phyloP scores from a whole-genome alignment of 2,329 filamentous ascomycete genomes.

The Monosporascus sp. region DNA sequence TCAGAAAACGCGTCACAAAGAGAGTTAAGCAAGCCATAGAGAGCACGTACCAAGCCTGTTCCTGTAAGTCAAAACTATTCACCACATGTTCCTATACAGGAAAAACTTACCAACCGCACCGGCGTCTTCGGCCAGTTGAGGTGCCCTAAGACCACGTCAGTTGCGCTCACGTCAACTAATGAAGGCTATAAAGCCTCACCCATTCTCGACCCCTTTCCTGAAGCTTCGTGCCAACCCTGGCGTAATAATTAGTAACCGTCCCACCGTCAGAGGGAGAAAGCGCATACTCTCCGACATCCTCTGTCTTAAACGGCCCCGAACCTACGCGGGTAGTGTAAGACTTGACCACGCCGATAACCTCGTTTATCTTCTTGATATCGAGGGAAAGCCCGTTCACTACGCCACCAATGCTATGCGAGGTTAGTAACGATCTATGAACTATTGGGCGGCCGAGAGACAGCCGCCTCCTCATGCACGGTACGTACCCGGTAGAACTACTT shows the following conservation, averaged over 20 bases:
- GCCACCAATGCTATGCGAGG: too few relatives aligned
- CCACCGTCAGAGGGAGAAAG: too few relatives aligned
- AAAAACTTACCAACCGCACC: constrained; percentile 32
- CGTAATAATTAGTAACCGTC: neutral
- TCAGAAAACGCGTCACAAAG: neutral
- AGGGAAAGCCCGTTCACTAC: too few relatives aligned
- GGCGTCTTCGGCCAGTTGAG: constrained; percentile 45
- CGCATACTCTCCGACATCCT: constrained; percentile 30
- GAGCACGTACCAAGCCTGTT: neutral
- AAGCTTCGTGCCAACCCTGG: constrained; percentile 23
- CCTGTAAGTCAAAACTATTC: neutral
- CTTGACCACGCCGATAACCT: constrained; percentile 52
- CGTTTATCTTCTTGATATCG: constrained; percentile 37
- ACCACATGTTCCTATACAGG: neutral
- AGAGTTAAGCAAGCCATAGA: neutral
- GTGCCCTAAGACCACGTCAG: constrained; percentile 16
- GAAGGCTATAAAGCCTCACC: constrained; percentile 11
- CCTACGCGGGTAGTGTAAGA: constrained; percentile 50
- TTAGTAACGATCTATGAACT: neutral
- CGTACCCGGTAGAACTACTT: constrained; percentile 44
- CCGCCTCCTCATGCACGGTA: too few relatives aligned
- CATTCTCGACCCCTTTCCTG: constrained; percentile 30
- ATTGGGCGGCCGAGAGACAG: too few relatives aligned
- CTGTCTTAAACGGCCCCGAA: constrained; percentile 53
- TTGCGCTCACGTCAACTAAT: neutral